Conservation (phyloP, 345 rosid genomes). For the Barbarea vulgaris region DNA sequence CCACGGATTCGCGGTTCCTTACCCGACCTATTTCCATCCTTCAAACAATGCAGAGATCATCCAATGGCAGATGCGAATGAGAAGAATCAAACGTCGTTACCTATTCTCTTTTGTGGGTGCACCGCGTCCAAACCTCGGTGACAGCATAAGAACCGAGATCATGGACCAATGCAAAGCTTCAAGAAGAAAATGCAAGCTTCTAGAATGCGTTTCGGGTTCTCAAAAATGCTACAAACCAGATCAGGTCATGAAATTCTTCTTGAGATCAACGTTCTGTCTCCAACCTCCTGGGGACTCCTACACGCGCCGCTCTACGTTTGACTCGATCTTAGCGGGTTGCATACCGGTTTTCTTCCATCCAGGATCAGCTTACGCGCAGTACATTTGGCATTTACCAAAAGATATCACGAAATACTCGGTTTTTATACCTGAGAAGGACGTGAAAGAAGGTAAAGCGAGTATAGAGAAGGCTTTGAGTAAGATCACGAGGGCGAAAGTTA, state of each 20-base stretch:
- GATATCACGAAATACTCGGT: conserved; percentile 62
- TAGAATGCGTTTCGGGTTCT: conserved; percentile 48
- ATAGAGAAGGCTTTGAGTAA: conserved; percentile 53
- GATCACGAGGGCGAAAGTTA: conserved; percentile 44
- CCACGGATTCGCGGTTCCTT: conserved; percentile 78
- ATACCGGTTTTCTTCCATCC: conserved; percentile 94
- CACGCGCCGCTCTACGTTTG: conserved; percentile 78
- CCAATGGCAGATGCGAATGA: conserved; percentile 67
- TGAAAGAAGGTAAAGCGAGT: conserved; percentile 53
- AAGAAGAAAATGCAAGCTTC: conserved; percentile 57
- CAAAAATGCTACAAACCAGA: conserved; percentile 54
- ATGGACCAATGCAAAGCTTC: conserved; percentile 67
- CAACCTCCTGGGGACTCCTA: conserved; percentile 89
- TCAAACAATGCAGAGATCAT: conserved; percentile 51
- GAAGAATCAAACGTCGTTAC: conserved; percentile 47
- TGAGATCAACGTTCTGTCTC: conserved; percentile 65
- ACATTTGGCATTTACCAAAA: conserved; percentile 77
- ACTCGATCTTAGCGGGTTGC: conserved; percentile 81
- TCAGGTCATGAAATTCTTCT: conserved; percentile 57
- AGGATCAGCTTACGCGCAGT: conserved; percentile 80
- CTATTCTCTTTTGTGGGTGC: conserved; percentile 75
- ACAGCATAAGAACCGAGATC: conserved; percentile 59
- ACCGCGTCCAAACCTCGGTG: conserved; percentile 52
- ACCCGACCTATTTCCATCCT: conserved; percentile 85
- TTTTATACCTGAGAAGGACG: conserved; percentile 53